Base-by-base conservation (phyloP, 2,329 filamentous ascomycete genomes). In the Alternaria sp. region DNA sequence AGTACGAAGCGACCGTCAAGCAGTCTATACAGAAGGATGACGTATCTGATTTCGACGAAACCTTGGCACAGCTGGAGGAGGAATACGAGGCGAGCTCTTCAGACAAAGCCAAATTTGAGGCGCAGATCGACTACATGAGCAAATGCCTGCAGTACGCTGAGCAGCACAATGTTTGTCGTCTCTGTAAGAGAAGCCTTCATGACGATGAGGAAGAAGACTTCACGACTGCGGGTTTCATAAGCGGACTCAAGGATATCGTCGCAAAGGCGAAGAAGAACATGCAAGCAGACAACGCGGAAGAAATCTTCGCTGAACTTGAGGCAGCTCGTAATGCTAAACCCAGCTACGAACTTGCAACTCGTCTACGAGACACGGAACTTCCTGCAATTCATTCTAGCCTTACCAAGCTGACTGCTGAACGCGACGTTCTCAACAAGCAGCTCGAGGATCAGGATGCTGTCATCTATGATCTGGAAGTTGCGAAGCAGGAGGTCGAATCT, bases 331-430 rank as follows among this genome's bases (percentile, higher is more conserved):
- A 75, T 45, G 73, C 72, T 8, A 78, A 78, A 54, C 83, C 88
- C 4, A 85, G 89, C 60, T 93, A 92, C 72, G 93, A 97, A 60
- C 88, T 87, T 0, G 94, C 91, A 80, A 82, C 87, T 60, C 87
- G 91, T 45, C 81, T 97, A 14, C 86, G 85, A 32, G 77, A 84
- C 45, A 84, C 83, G 5, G 93, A 97, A 67, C 85, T 97, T 53
- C 92, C 92, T 0, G 81, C 83, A 0, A 78, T 93, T 16, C 85
- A 89, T 67, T 84, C 85, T 22, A 89, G 94, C 55, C 82, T 90
- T 57, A 82, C 85, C 38, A 81, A 84, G 44, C 79, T 89, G 20
- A 72, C 76, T 32, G 66, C 67, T 3, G 77, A 79, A 46, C 79
- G 78, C 20, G 75, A 80, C 11, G 55, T 57, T 34, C 69, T 84